Base-by-base conservation (phyloP, 2,329 filamentous ascomycete species). In the Pezicula neosporulosa region DNA sequence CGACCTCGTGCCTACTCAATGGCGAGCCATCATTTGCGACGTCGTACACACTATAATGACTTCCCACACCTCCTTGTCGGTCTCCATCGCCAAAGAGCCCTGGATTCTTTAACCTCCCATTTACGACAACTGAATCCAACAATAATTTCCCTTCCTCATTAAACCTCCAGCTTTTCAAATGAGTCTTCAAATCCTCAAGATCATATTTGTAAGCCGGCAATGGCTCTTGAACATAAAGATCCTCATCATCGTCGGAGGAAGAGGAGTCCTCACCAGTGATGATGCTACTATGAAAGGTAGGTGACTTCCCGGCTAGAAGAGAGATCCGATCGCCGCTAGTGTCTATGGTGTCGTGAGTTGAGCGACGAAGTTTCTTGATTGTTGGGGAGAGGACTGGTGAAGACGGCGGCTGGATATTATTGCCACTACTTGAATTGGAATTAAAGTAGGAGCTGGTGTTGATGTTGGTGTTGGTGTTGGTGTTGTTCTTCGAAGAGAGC, bases 121-220 rank as follows among this genome's bases (percentile, higher is more conserved):
- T 50, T 3, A 49, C 41, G 6, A 61, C 54, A 12, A 62, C 53
- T 15, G 63, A 59, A n/a, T 68, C 64, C 18, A 78, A 56, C 18
- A 77, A 68, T 35, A 65, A 66, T 49, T 65, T 62, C 15, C 71
- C 70, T 55, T 69, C 64, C 39, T 70, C 62, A 43, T 68, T 67
- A 68, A 73, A 77, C 18, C 64, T 54, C 53, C 76, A 70, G 15
- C 57, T 69, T 54, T 66, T 71, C 38, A 77, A 56, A 58, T 78
- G 74, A 7, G 70, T 61, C 18, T 73, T 66, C 16, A 78, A 57
- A 55, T 72, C 67, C 48, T 75, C 72, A 47, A 74, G 68, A 41
- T 73, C 66, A 53, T 71, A 73, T 4, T 61, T 66, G 38, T 69
- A 68, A 0, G 66, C 52, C 2, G 69, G 66, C 18, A 78, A 58